Evolutionary conservation across 176 grass and related monocot genomes (phyloP).

Genomic region (barley (Hordeum vulgare)): MorexV3_pseudomolecules_assembly NC_058518.1:395899905-395900404

Average conservation of each 20-base stretch:
- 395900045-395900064: not conserved
- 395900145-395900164: not conserved
- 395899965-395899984: not conserved
- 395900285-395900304: not conserved
- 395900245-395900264: not conserved
- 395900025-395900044: not conserved
- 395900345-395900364: no score
- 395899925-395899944: not conserved
- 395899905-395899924: not conserved
- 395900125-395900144: not conserved
- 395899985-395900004: not conserved
- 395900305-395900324: not conserved
- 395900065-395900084: not conserved
- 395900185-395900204: not conserved
- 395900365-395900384: no score
- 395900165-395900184: not conserved
- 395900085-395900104: not conserved
- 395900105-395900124: not conserved
- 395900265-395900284: not conserved
- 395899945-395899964: not conserved
- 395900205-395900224: not conserved
- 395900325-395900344: not conserved
- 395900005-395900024: not conserved
- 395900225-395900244: not conserved
- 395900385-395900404: no score